Base-by-base conservation (phyloP, 169 alveolate genomes). In the Plasmodium berghei region DNA sequence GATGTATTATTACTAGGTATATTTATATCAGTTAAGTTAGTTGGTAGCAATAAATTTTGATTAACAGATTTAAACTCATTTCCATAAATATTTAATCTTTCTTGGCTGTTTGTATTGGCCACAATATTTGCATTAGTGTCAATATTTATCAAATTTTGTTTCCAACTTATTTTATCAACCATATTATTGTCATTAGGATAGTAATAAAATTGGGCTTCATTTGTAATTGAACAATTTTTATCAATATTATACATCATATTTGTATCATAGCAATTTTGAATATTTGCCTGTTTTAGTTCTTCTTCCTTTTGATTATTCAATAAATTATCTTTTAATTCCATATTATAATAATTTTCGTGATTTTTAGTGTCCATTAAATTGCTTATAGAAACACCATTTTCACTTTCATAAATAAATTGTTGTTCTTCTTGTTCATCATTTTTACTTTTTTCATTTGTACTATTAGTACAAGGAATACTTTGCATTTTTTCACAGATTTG, bases 391-490 rank as follows among this genome's bases (percentile, higher is more conserved):
- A 42, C 24, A 48, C 24, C 54, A 40, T 42, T 45, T 62, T 73
- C 72, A 18, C 12, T 24, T 9, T 0, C 62, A 20, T 34, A 59
- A 26, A 58, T 63, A 9, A 52, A 71, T 2, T 14, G 16, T 20
- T 63, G 54, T 1, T 2, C 46, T 12, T 73, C 14, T 52, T 73
- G 73, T 46, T 58, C 55, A 26, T 56, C 45, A 9, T 24, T 56
- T 28, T 52, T 59, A 1, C 45, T 46, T 58, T 73, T 73, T 40
- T 56, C 72, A 54, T 72, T 72, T 58, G 16, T 54, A 52, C 69
- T 34, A 20, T 72, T 22, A 12, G 86, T 72, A 24, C 28, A 72
- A 10, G 86, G 58, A 34, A 54, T 54, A 4, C 86, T 72, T 46
- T 42, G 86, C 2, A 72, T 24, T 16, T 72, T 52, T 34, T 72